Evolutionary conservation across 2,329 filamentous ascomycete species (phyloP), one percentile per base, ranked within the genome.

Genomic region (Ophiocordyceps polyrhachis-furcata): DNA sequence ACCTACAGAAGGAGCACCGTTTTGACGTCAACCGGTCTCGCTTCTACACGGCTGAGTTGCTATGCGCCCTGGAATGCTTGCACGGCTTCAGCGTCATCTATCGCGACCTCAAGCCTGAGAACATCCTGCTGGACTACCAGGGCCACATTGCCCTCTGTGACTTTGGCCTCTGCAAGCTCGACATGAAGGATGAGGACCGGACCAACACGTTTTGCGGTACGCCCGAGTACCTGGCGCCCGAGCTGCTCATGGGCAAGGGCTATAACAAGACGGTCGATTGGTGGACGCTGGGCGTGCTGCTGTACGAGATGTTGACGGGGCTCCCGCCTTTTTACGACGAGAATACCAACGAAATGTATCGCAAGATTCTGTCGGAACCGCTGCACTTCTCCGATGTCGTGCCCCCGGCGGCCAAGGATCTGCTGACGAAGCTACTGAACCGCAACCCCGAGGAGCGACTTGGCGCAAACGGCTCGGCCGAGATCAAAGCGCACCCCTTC

Each of bases 51-150:
- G 91, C 91, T 7, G 91, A 98, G 62, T 75, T 98, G 45, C 71
- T 98, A 15, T 98, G 91, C 58, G 91, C 91, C 3, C 70, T 98
- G 46, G 91, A 98, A 62, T 96, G 89, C 61, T 68, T 98, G 50
- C 91, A 98, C 61, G 91, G 89, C 15, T 96, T 96, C 73, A 95
- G 93, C 58, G 89, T 98, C 62, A 96, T 98, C 58, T 98, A 98
- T 66, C 70, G 74, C 48, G 74, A 77, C 51, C 65, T 78, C 43
- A 78, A 78, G 62, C 82, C 82, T 9, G 88, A 95, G 67, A 94
- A 98, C 60, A 98, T 98, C 58, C 73, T 98, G 47, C 77, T 98
- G 32, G 91, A 98, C 64, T 96, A 95, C 65, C 89, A 89, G 48
- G 91, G 91, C 44, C 91, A 98, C 62, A 96, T 98, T 59, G 89